These are phyloP conservation scores for Fusarium domesticum DNA, from an alignment of 2,329 filamentous ascomycete genomes.

Conservation along the genomic window DNA sequence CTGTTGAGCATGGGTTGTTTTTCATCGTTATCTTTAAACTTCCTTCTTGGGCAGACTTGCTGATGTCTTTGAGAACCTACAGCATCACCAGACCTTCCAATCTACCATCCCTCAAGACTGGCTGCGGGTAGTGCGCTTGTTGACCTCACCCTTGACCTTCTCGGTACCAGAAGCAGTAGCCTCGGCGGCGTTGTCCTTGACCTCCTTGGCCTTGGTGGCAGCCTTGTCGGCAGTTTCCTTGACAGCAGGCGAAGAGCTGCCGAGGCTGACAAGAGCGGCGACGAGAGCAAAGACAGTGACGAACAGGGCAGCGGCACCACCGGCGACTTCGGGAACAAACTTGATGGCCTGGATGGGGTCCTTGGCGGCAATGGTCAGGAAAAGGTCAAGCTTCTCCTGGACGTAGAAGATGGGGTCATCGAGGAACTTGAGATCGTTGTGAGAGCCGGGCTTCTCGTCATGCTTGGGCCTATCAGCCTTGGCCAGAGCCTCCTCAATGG, in stretches of 20 bases:
- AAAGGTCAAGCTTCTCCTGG: conserved; percentile 90
- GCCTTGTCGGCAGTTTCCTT: conserved; percentile 67
- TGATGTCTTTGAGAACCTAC: neutral
- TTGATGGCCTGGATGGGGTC: conserved; percentile 82
- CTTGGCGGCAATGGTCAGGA: conserved; percentile 76
- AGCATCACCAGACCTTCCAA: neutral
- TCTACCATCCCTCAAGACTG: conserved; percentile 42
- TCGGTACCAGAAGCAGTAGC: conserved; percentile 62
- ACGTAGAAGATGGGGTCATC: conserved; percentile 87
- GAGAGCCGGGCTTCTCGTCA: conserved; percentile 61
- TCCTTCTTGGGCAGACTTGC: neutral
- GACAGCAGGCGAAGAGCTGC: conserved; percentile 63
- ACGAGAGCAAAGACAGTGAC: conserved; percentile 70
- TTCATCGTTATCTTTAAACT: neutral
- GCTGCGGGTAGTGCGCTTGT: conserved; percentile 58
- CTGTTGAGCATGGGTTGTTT: neutral
- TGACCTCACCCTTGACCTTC: conserved; percentile 71
- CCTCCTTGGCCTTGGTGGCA: conserved; percentile 71
- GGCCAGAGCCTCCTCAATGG: conserved; percentile 76
- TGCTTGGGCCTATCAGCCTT: conserved; percentile 76
- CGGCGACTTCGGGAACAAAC: conserved; percentile 88
- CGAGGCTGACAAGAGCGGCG: conserved; percentile 61
- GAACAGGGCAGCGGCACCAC: conserved; percentile 68
- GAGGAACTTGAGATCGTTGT: conserved; percentile 77
- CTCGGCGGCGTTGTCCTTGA: conserved; percentile 63